phyloP scores from a whole-genome alignment of 164 flowering plant genomes.

The Stephania cephalantha region DNA sequence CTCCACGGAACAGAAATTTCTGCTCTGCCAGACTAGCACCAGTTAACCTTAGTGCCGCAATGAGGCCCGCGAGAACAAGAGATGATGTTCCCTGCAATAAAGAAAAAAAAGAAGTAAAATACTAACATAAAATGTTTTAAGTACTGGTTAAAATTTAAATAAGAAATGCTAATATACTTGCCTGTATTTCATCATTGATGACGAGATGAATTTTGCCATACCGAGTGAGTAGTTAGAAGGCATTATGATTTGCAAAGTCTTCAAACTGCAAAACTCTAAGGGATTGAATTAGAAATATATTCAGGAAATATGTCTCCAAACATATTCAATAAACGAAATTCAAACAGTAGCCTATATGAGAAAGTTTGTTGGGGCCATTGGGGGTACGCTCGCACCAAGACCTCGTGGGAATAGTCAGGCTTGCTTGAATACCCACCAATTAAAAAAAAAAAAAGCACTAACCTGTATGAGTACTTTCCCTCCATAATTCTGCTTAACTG shows the following conservation, averaged over 20 bases:
- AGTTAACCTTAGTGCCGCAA: conserved; percentile 55
- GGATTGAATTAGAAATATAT: no score
- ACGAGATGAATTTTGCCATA: conserved; percentile 65
- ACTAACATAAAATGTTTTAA: no score
- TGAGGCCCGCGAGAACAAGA: conserved; percentile 84
- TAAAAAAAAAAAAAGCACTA: background rate
- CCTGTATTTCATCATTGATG: conserved; percentile 96
- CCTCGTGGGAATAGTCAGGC: no score
- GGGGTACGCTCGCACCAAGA: no score
- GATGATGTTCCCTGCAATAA: conserved; percentile 75
- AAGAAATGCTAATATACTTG: conserved; percentile 13
- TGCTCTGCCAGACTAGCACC: conserved; percentile 67
- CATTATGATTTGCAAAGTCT: conserved; percentile 93
- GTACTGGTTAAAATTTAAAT: no score
- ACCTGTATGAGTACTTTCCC: conserved; percentile 90
- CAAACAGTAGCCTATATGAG: no score
- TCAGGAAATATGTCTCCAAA: no score
- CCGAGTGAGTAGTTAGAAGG: conserved; percentile 63
- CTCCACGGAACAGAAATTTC: conserved; percentile 82
- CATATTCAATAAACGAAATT: no score
- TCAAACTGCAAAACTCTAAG: conserved; percentile 52
- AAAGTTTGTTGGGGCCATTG: no score
- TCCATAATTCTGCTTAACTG: conserved; percentile 84
- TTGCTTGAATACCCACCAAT: no score
- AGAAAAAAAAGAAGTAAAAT: background rate